phyloP scores from a whole-genome alignment of 2,329 filamentous ascomycete species.

The Xylariaceae sp. region DNA sequence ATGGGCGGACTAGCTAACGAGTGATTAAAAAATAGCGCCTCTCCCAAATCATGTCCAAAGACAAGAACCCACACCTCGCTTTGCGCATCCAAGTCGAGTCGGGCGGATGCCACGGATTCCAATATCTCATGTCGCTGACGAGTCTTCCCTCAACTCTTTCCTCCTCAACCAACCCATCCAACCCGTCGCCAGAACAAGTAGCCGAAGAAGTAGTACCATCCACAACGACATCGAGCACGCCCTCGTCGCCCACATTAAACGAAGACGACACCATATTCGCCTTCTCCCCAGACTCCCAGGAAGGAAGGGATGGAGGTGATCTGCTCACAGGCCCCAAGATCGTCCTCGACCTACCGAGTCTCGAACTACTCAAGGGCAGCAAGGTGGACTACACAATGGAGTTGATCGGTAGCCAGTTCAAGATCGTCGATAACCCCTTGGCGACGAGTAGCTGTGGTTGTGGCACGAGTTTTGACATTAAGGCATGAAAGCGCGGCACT shows the following conservation, averaged over 20 bases:
- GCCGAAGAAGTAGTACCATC: conserved; percentile 37
- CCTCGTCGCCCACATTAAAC: conserved; percentile 39
- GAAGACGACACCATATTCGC: conserved; percentile 92
- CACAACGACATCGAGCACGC: conserved; percentile 37
- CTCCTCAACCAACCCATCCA: conserved; percentile 13
- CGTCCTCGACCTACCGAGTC: conserved; percentile 84
- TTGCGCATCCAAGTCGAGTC: conserved; percentile 92
- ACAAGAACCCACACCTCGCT: conserved; percentile 78
- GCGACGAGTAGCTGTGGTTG: conserved; percentile 96
- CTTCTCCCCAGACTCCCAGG: conserved; percentile 60
- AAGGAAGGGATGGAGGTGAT: not conserved
- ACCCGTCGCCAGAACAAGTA: conserved; percentile 10
- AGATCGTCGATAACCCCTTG: conserved; percentile 90
- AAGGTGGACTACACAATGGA: conserved; percentile 97
- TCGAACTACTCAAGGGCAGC: conserved; percentile 90
- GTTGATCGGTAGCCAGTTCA: conserved; percentile 85
- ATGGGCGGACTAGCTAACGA: conserved; percentile 2
- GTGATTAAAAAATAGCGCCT: conserved; percentile 62
- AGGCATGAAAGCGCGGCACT: too few species aligned
- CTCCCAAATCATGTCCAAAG: conserved; percentile 74
- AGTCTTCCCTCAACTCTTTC: conserved; percentile 55
- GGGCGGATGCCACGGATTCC: conserved; percentile 96
- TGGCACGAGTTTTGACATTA: conserved; percentile 96
- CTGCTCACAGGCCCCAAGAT: conserved; percentile 66
- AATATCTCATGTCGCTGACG: conserved; percentile 91